Percentiles rank a stretch among this genome's conserved stretches.
Evolutionary conservation across 1,284 basidiomycete genomes (phyloP).

Genomic region (Mycena citricolor): DNA sequence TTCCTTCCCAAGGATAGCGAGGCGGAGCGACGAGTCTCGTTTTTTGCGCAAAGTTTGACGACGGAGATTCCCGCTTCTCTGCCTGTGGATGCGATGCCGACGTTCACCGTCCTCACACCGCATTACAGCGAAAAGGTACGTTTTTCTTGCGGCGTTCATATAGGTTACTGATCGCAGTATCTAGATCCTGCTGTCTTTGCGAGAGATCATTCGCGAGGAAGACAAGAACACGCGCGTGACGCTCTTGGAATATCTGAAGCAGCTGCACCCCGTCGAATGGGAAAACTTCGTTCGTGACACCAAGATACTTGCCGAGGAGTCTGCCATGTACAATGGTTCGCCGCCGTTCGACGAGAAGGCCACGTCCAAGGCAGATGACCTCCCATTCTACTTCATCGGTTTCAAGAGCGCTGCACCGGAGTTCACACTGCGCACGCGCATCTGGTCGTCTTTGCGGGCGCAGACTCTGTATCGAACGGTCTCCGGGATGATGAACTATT

Average conservation of each 20-base stretch:
- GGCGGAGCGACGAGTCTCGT: slow-evolving; percentile 92
- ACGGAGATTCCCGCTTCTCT: slow-evolving; percentile 86
- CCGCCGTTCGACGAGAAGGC: slow-evolving; percentile 90
- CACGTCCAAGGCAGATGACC: slow-evolving; percentile 84
- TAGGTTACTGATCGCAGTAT: slow-evolving; percentile 12
- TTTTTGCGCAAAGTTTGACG: slow-evolving; percentile 94
- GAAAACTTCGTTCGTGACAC: slow-evolving; percentile 99
- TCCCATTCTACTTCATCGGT: slow-evolving; percentile 98
- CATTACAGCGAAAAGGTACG: slow-evolving; percentile 92
- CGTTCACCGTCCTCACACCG: slow-evolving; percentile 92
- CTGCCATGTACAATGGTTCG: slow-evolving; percentile 78
- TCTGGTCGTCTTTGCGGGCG: slow-evolving; percentile 97
- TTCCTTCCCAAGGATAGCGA: slow-evolving; percentile 93
- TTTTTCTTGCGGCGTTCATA: slow-evolving; percentile 6
- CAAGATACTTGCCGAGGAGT: slow-evolving; percentile 97
- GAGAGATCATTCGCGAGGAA: slow-evolving; percentile 95
- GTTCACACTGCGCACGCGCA: slow-evolving; percentile 96
- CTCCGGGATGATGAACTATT: slow-evolving; percentile 99
- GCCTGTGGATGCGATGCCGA: slow-evolving; percentile 96
- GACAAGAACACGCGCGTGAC: slow-evolving; percentile 94
- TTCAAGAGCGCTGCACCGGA: slow-evolving; percentile 99
- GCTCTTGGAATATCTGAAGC: slow-evolving; percentile 93
- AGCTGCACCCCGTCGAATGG: slow-evolving; percentile 97
- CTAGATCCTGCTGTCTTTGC: slow-evolving; percentile 83
- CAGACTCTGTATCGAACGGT: slow-evolving; percentile 98